Evolutionary conservation across 2,329 filamentous ascomycete species (phyloP).

Genomic region (Arachnopeziza araneosa): DNA sequence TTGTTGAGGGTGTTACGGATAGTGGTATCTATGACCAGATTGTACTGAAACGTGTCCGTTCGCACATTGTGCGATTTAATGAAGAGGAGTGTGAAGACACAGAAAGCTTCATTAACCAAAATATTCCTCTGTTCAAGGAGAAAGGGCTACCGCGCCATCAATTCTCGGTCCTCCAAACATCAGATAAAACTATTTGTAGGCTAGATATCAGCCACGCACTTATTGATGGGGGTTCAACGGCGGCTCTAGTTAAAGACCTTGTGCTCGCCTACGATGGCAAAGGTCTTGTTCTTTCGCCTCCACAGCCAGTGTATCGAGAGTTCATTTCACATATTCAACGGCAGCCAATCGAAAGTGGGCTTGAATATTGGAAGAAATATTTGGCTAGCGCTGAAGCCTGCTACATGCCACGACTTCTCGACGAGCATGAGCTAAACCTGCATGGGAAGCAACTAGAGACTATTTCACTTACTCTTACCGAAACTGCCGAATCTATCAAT

Average conservation of each 20-base stretch:
- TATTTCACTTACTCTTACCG: no score
- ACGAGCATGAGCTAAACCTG: no score
- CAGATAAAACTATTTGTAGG: constrained; percentile 33
- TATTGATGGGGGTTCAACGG: constrained; percentile 43
- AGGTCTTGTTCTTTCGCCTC: not conserved
- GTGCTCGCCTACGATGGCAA: constrained; percentile 32
- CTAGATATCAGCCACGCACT: constrained; percentile 35
- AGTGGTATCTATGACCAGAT: not conserved
- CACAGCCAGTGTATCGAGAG: constrained; percentile 10
- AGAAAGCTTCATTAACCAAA: no score
- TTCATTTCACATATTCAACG: constrained; percentile 32
- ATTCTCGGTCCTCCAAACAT: no score
- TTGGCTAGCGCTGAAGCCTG: constrained; percentile 21
- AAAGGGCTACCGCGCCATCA: constrained; percentile 7
- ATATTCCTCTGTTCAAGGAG: not conserved
- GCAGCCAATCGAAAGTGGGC: constrained; percentile 12
- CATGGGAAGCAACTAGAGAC: no score
- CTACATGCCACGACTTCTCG: no score
- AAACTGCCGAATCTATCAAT: not conserved
- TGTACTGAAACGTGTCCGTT: not conserved
- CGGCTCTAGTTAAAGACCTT: constrained; percentile 40
- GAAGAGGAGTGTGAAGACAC: no score
- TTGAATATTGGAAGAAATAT: constrained; percentile 27
- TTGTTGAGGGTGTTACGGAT: not conserved
- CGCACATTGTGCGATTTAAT: no score